Conservation (phyloP, 352 stramenopile species). For the Globisporangium barbulae region DNA sequence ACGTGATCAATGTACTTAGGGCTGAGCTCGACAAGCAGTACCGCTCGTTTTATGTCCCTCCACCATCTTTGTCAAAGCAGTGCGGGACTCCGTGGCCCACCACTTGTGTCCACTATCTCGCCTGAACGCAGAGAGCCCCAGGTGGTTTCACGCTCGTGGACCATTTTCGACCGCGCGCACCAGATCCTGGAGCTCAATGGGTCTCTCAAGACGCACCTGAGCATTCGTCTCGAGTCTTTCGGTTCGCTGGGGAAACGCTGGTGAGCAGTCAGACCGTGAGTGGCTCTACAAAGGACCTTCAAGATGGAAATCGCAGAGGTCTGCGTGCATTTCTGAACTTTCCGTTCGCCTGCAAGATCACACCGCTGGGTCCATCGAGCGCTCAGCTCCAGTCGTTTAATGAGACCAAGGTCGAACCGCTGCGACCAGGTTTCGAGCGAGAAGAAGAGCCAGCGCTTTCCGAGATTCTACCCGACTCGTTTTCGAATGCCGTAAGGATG, state of each 20-base stretch:
- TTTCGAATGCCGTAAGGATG: background rate
- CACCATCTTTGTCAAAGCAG: background rate
- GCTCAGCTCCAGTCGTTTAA: background rate
- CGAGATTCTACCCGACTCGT: background rate
- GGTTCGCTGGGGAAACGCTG: background rate
- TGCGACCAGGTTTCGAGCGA: background rate
- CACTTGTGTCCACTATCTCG: background rate
- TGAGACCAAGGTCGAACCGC: background rate
- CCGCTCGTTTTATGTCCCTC: background rate
- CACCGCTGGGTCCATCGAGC: background rate
- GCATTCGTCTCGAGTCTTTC: background rate
- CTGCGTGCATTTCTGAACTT: background rate
- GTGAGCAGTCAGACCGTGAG: background rate
- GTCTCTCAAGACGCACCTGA: background rate
- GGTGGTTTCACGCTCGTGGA: background rate
- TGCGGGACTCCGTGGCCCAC: background rate
- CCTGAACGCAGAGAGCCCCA: too few species aligned
- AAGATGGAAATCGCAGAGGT: background rate
- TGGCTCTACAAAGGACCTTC: background rate
- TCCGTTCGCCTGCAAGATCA: background rate
- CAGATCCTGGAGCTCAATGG: background rate
- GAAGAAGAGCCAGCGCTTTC: background rate
- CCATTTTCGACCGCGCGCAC: background rate
- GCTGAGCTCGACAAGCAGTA: background rate
- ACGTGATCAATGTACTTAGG: background rate